Percentiles rank a stretch among this genome's conserved stretches.
Conservation (phyloP, 2,329 filamentous ascomycete species). For the Nannizziopsis arthrosporioides region DNA sequence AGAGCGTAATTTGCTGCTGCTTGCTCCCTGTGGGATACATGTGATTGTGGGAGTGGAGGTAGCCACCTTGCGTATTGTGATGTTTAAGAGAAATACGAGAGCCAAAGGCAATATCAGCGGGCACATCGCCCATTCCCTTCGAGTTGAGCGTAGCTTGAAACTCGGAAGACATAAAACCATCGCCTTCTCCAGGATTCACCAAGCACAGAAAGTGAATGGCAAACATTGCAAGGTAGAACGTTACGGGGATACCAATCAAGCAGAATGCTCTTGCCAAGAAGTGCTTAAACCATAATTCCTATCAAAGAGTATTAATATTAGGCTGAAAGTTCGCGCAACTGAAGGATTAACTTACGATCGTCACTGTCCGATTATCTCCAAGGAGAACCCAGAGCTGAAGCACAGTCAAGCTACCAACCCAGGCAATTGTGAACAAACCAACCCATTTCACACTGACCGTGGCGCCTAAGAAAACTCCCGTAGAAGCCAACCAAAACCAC, state of each 20-base stretch:
- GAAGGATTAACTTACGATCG: slow-evolving; percentile 45
- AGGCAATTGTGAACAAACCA: slow-evolving; percentile 94
- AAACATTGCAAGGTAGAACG: slow-evolving; percentile 95
- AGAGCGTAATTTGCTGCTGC: slow-evolving; percentile 96
- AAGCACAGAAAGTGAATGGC: slow-evolving; percentile 91
- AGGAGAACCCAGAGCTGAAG: slow-evolving; percentile 92
- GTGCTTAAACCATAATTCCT: slow-evolving; percentile 83
- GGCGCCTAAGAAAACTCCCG: slow-evolving; percentile 74
- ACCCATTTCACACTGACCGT: slow-evolving; percentile 98
- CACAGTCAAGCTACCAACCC: slow-evolving; percentile 83
- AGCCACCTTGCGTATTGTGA: slow-evolving; percentile 94
- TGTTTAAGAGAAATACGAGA: slow-evolving; percentile 79
- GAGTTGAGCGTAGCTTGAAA: slow-evolving; percentile 96
- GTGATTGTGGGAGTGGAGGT: slow-evolving; percentile 88
- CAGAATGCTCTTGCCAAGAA: slow-evolving; percentile 84
- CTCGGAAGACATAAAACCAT: slow-evolving; percentile 99
- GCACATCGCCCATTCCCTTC: slow-evolving; percentile 90
- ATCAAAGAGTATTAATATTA: slow-evolving; percentile 3
- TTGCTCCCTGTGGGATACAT: slow-evolving; percentile 98
- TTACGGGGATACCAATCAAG: slow-evolving; percentile 73
- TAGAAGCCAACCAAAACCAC: slow-evolving; percentile 96
- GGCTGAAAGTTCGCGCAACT: not conserved
- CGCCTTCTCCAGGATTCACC: slow-evolving; percentile 87
- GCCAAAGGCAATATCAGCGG: slow-evolving; percentile 81
- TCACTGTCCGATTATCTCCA: slow-evolving; percentile 76